Percentiles rank a stretch among this genome's conserved stretches.
These are phyloP conservation scores for Pinus tabuliformis DNA, from an alignment of 75 land plant species.

Conservation along the genomic window DNA sequence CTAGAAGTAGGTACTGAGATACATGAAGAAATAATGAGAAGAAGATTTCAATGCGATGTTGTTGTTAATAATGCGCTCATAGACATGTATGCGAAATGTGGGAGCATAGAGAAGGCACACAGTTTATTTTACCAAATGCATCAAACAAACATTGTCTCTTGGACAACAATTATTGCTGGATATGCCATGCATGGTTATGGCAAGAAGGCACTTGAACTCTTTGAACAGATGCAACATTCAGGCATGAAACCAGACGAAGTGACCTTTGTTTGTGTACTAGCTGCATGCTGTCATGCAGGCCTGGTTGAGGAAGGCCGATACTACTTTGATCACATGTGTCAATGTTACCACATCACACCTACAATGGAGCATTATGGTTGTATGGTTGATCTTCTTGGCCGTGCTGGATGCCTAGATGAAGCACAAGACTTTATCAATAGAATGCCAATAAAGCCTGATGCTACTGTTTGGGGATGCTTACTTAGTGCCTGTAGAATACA, in stretches of 20 bases:
- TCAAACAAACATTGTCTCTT: not conserved
- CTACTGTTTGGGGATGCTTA: constrained; percentile 27
- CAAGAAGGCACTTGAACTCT: constrained; percentile 5
- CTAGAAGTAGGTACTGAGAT: constrained; percentile 48
- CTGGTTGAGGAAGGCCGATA: constrained; percentile 10
- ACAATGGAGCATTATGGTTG: constrained; percentile 39
- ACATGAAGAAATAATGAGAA: constrained; percentile 47
- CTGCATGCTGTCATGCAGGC: constrained; percentile 10
- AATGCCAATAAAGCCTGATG: constrained; percentile 23
- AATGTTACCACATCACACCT: constrained; percentile 21
- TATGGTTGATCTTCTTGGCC: constrained; percentile 55
- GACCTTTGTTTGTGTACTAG: constrained; percentile 1
- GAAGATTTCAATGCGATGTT: constrained; percentile 34
- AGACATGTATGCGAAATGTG: constrained; percentile 8
- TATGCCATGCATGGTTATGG: constrained; percentile 1
- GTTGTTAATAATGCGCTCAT: constrained; percentile 42
- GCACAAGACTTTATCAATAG: constrained; percentile 28
- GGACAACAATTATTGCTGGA: constrained; percentile 22
- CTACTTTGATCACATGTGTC: constrained; percentile 20
- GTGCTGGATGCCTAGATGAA: constrained; percentile 43
- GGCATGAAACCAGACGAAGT: constrained; percentile 36
- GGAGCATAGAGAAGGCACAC: constrained; percentile 11
- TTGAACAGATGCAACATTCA: constrained; percentile 28
- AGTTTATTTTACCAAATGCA: not conserved
- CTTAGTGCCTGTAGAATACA: constrained; percentile 33